Base-by-base conservation (phyloP, 108 stramenopile genomes). In the Seminavis robusta region DNA sequence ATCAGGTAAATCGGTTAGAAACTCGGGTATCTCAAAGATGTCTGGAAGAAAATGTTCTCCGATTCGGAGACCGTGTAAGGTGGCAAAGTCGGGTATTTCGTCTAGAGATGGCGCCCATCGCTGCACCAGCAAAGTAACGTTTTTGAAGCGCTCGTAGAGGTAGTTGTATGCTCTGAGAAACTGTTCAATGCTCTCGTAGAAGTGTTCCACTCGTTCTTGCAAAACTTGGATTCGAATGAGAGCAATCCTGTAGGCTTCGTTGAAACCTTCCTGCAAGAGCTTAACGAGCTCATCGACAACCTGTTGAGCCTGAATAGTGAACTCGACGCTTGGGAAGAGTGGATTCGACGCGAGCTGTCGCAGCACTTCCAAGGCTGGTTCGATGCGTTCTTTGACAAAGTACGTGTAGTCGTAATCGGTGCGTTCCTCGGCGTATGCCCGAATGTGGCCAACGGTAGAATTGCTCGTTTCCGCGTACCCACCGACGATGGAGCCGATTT, bases 371-470 rank as follows among this genome's bases (percentile, higher is more conserved):
- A 71, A 42, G n/a, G 69, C 60, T 23, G 69, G 69, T 34, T 62
- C 42, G 6, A 71, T 63, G 26, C 69, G 69, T 7, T 37, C 44
- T 17, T 20, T 52, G 20, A 71, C 56, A 43, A 71, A 71, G 61
- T 71, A 71, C 4, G 62, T 24, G 26, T 56, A 57, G 25, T 71
- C 69, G 53, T 71, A 71, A 4, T 62, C 34, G 21, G 59, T 34
- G 10, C 69, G 53, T 20, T 47, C 26, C 38, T 57, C 31, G 17
- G 69, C 69, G 46, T 71, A 71, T 0, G 23, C 25, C 13, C 36
- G 38, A 9, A 71, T 38, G 16, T 20, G 26, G 19, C 58, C 15
- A 1, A 58, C 19, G 3, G 37, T 32, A 16, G 0, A 28, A 1
- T 45, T 17, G 24, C 62, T 48, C 3, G 45, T 45, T 30, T 30